Evolutionary conservation across 352 stramenopile genomes (phyloP), one percentile per base, ranked within the genome.

Genomic region (Globisporangium emineosum): DNA sequence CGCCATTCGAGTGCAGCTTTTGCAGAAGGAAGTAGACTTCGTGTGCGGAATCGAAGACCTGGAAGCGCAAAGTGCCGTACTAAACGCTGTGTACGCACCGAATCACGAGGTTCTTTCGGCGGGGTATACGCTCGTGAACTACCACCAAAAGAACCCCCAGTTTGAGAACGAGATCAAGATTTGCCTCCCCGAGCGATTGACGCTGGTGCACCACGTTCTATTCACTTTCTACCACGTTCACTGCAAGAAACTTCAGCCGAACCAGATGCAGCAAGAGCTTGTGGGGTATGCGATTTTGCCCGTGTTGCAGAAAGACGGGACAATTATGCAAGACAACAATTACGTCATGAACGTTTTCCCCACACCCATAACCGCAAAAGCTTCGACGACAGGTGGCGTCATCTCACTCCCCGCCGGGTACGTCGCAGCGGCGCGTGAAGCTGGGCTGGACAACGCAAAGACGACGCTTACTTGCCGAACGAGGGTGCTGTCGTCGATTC

Each of bases 191-290:
- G 72, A 81, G 62, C 62, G 63, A 29, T 67, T 93, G 21, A 80
- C 77, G n/a, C 25, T 21, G 5, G 43, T 45, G 0, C 80, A 93
- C 45, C 78, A 90, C 49, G 57, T 93, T 15, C 60, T 90, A 1
- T 88, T 91, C 66, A 89, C 77, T 9, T 90, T 93, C 54, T 91
- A 86, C 52, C 84, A 93, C 65, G 82, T 93, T 0, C 82, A 93
- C 60, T 93, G 84, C 74, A 93, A 93, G 64, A 93, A 91, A 42
- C 54, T 91, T 2, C 72, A 76, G 32, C 66, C 71, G 0, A 75
- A 70, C 27, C 80, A 93, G 51, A 72, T 73, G 12, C 82, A 88
- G 25, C 78, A 90, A 62, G 82, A 93, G 32, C 68, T 93, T 8
- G 56, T 91, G 0, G 82, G 80, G 2, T 89, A 79, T 32, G 76